Base-by-base conservation (phyloP, 805 yeast species). In the Suhomyces pyralidae region DNA sequence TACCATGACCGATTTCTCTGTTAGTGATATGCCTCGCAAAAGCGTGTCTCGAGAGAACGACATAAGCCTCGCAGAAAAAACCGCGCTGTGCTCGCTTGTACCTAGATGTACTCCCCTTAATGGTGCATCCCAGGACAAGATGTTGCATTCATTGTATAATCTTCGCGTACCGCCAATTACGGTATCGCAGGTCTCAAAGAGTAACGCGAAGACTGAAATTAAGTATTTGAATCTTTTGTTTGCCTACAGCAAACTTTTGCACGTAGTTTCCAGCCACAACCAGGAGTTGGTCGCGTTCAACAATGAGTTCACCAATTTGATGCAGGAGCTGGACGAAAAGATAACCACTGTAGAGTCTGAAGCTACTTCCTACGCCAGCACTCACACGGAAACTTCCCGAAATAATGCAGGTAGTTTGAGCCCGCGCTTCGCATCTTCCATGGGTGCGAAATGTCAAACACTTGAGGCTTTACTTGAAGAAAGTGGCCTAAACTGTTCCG, bases 181-280 rank as follows among this genome's bases (percentile, higher is more conserved):
- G n/a, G 19, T 48, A 17, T 45, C 51, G 14, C 40, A 9, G 30
- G 6, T 40, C 2, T 12, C 46, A 10, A 17, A 40, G 40, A 14
- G 22, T 22, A 38, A 24, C 15, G 59, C 51, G 38, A 45, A 42
- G 26, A 17, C 46, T 32, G 55, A 51, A 19, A 14, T 51, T 22
- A 61, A 55, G 26, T 62, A 55, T 52, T 57, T 50, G 49, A 48
- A 52, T 22, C 50, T 62, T 26, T 51, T 60, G 40, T 48, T 48
- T 19, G 45, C 53, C 8, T 61, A 60, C 51, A 55, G 58, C 47
- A 47, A 55, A 22, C 50, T 62, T 25, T 32, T 54, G 12, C 48
- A 58, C 38, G 15, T 44, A 24, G 43, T 61, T 17, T 44, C 50
- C 28, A 48, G 42, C 24, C 58, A 56, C 26, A 62, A 62, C 48